Evolutionary conservation across 2,329 filamentous ascomycete species (phyloP).

Genomic region (Fusarium sp.): DNA sequence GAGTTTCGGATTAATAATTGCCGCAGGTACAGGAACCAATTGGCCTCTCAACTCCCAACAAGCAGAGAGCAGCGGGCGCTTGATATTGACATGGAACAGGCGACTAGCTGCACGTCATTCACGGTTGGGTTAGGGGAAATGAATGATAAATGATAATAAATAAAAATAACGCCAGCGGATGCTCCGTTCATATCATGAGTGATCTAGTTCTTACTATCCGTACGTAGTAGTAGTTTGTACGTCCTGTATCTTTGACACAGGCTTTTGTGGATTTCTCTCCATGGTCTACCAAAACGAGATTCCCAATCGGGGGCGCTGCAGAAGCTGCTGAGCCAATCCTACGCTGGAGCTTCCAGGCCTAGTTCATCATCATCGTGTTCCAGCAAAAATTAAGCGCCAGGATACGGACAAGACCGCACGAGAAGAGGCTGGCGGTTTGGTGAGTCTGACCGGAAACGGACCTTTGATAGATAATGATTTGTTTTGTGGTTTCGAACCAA

Average conservation of each 20-base stretch:
- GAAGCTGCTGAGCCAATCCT: slow-evolving; percentile 44
- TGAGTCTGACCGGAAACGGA: slow-evolving; percentile 35
- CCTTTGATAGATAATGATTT: slow-evolving; percentile 17
- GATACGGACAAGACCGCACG: slow-evolving; percentile 16
- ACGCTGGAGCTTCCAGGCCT: slow-evolving; percentile 40
- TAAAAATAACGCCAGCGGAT: slow-evolving; percentile 15
- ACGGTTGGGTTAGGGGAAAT: slow-evolving; percentile 10
- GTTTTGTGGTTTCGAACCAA: slow-evolving; percentile 22
- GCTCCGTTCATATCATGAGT: slow-evolving; percentile 31
- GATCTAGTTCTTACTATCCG: slow-evolving; percentile 17
- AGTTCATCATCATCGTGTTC: slow-evolving; percentile 35
- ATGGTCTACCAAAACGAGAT: slow-evolving; percentile 26
- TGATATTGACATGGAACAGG: slow-evolving; percentile 29
- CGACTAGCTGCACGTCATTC: slow-evolving; percentile 35
- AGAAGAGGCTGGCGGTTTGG: slow-evolving; percentile 9
- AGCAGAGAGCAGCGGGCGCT: slow-evolving; percentile 28
- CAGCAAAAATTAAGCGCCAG: slow-evolving; percentile 46
- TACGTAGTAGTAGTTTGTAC: slow-evolving; percentile 9
- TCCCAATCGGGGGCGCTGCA: slow-evolving; percentile 47
- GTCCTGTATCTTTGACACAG: slow-evolving; percentile 26
- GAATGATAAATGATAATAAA: slow-evolving; percentile 29
- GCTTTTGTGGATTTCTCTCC: slow-evolving; percentile 23
- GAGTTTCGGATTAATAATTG: slow-evolving; percentile 34
- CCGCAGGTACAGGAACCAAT: slow-evolving; percentile 25
- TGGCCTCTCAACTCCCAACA: slow-evolving; percentile 12